phyloP scores from a whole-genome alignment of 345 rosid genomes.

The Murraya paniculata region DNA sequence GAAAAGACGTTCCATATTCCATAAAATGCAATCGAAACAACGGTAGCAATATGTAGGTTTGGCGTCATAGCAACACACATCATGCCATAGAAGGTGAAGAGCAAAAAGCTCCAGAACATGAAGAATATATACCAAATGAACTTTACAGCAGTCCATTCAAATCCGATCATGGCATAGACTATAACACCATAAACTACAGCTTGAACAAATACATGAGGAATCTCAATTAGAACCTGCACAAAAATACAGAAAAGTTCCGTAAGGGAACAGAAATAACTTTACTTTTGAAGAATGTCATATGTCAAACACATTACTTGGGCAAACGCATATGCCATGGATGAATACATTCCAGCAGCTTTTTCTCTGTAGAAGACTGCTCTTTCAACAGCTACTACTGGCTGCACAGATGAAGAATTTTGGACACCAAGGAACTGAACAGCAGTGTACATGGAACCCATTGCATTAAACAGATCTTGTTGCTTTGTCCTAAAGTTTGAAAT shows the following conservation, averaged over 20 bases:
- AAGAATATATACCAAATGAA: conserved; percentile 48
- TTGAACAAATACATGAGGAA: conserved; percentile 41
- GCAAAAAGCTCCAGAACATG: conserved; percentile 41
- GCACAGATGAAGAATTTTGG: conserved; percentile 45
- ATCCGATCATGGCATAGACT: conserved; percentile 29
- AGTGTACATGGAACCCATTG: conserved; percentile 49
- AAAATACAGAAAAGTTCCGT: background rate
- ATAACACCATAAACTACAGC: conserved; percentile 20
- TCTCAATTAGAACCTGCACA: conserved; percentile 36
- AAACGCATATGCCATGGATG: conserved; percentile 29
- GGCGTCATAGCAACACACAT: conserved; percentile 43
- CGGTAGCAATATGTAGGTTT: conserved; percentile 35
- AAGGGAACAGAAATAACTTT: background rate
- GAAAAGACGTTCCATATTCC: conserved; percentile 44
- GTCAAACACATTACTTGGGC: conserved; percentile 23
- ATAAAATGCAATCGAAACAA: conserved; percentile 37
- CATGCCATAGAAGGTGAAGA: conserved; percentile 53
- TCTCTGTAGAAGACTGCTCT: conserved; percentile 61
- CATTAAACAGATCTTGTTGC: conserved; percentile 48
- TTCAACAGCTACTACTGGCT: conserved; percentile 54
- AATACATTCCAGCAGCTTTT: conserved; percentile 57
- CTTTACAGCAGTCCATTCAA: conserved; percentile 36
- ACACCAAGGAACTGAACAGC: conserved; percentile 49
- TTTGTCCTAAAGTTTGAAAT: conserved; percentile 5
- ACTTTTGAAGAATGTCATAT: conserved; percentile 9